Percentiles rank a stretch among this genome's conserved stretches.
These are phyloP conservation scores for Neonectria ditissima DNA, from an alignment of 2,329 filamentous ascomycete genomes.

Conservation along the genomic window DNA sequence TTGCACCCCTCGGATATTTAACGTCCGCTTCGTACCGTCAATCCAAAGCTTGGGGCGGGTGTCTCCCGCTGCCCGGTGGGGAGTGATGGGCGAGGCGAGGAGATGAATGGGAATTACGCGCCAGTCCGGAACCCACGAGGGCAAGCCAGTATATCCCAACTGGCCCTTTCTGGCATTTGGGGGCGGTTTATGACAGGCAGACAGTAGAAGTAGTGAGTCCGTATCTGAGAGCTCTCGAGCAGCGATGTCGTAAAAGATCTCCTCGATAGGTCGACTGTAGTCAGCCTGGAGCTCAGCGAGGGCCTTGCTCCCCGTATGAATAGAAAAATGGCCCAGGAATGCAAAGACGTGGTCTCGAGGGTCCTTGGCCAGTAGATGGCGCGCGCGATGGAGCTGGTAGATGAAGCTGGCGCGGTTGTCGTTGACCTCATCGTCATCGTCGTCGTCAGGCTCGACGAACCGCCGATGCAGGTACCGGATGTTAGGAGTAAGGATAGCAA, in stretches of 20 bases:
- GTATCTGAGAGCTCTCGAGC: conserved; percentile 45
- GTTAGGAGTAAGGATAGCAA: conserved; percentile 48
- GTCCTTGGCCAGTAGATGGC: conserved; percentile 49
- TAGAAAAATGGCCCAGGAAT: conserved; percentile 52
- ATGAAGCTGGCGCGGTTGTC: conserved; percentile 51
- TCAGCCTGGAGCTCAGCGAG: conserved; percentile 45
- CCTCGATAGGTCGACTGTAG: conserved; percentile 47
- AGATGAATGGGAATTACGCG: conserved; percentile 48
- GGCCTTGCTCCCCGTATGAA: conserved; percentile 37
- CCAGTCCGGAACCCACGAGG: conserved; percentile 56
- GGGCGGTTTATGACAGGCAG: conserved; percentile 44
- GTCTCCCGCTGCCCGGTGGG: conserved; percentile 46
- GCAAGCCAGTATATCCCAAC: conserved; percentile 33
- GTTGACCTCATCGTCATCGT: conserved; percentile 39
- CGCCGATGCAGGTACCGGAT: conserved; percentile 49
- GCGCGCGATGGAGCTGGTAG: conserved; percentile 52
- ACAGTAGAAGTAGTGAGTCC: conserved; percentile 46
- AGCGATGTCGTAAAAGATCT: conserved; percentile 51
- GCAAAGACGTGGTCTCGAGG: conserved; percentile 52
- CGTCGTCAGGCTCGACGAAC: conserved; percentile 49
- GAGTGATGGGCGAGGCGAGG: conserved; percentile 47
- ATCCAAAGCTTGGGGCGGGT: conserved; percentile 44
- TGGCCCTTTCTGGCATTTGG: conserved; percentile 24
- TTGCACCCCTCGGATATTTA: conserved; percentile 46
- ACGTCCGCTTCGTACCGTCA: conserved; percentile 35